Base-by-base conservation (phyloP, 2,329 filamentous ascomycete species). In the Gnomoniopsis smithogilvyi region DNA sequence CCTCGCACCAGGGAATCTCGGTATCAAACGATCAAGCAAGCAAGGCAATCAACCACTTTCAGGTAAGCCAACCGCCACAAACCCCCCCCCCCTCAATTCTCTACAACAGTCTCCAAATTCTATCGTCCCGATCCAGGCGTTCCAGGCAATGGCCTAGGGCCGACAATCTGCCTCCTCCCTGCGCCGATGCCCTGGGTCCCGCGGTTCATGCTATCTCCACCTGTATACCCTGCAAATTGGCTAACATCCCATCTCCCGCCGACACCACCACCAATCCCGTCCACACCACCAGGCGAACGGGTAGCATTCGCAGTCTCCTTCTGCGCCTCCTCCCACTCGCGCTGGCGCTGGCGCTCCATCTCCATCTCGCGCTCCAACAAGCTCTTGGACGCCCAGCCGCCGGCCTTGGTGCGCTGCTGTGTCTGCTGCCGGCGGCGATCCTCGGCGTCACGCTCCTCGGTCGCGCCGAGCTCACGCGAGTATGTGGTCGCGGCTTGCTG, bases 361-460 rank as follows among this genome's bases (percentile, higher is more conserved):
- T 93, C 89, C 88, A 92, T 92, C 73, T 93, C 90, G 30, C 88
- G 84, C 73, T 92, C 90, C 1, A 92, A 80, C 11, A 92, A 78
- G 0, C 86, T 89, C 75, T 88, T 90, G 64, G 81, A 81, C 1
- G 85, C 85, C 82, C 81, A 85, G 0, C 83, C 85, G 30, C 77
- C 81, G 1, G 85, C 82, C 69, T 85, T 86, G 21, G 85, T 88
- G 69, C 83, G 80, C 51, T 75, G 72, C 67, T 89, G 86, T 12
- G 82, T 78, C 54, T 83, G 80, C 1, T 75, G 73, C 14, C 86
- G 84, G 3, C 84, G 80, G 24, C 82, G 80, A 68, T 88, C 84
- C 66, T 89, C 85, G 15, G 75, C 78, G 58, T 86, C 82, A 48
- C 81, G 85, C 72, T 90, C 87, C 12, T 82, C 80, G 2, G 83